Percentiles rank a stretch among this genome's conserved stretches.
Evolutionary conservation across 2,329 filamentous ascomycete genomes (phyloP).

Genomic region (Laburnicola sp.): DNA sequence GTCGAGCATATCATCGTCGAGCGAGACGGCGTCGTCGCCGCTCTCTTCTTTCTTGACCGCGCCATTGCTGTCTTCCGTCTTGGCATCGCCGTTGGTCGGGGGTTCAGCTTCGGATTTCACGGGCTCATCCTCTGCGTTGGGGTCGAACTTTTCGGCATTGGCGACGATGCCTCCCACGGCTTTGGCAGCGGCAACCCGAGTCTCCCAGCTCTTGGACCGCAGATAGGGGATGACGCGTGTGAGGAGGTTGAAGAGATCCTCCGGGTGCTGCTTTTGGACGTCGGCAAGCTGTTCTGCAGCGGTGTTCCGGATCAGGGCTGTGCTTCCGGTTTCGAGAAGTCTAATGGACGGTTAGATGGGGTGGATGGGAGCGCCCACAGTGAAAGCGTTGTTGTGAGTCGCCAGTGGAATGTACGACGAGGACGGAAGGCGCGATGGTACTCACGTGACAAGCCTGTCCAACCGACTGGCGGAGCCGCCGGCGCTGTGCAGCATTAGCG

Average conservation of each 20-base stretch:
- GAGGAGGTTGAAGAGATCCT: conserved; percentile 94
- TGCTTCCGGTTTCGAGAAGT: conserved; percentile 95
- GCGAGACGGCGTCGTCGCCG: conserved; percentile 46
- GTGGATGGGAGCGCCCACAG: conserved; percentile 44
- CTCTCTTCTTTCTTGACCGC: conserved; percentile 49
- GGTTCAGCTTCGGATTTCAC: conserved; percentile 58
- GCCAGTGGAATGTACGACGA: conserved; percentile 51
- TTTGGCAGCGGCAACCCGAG: conserved; percentile 87
- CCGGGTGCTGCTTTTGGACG: conserved; percentile 96
- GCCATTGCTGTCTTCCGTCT: conserved; percentile 58
- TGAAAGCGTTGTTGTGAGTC: conserved; percentile 48
- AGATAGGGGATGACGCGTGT: conserved; percentile 95
- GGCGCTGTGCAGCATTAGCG: conserved; percentile 8
- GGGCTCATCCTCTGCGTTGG: conserved; percentile 73
- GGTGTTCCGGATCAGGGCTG: conserved; percentile 91
- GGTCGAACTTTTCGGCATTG: conserved; percentile 84
- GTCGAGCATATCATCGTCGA: conserved; percentile 66
- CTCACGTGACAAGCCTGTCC: conserved; percentile 7
- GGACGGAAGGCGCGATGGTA: neutral
- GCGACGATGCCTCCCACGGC: conserved; percentile 93
- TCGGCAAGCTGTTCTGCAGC: conserved; percentile 96
- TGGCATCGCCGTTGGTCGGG: conserved; percentile 52
- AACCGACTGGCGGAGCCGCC: conserved; percentile 6
- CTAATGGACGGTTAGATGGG: conserved; percentile 43
- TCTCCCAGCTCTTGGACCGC: conserved; percentile 95